Conservation (phyloP, 2,329 filamentous ascomycete species). For the Xylariaceae sp. region DNA sequence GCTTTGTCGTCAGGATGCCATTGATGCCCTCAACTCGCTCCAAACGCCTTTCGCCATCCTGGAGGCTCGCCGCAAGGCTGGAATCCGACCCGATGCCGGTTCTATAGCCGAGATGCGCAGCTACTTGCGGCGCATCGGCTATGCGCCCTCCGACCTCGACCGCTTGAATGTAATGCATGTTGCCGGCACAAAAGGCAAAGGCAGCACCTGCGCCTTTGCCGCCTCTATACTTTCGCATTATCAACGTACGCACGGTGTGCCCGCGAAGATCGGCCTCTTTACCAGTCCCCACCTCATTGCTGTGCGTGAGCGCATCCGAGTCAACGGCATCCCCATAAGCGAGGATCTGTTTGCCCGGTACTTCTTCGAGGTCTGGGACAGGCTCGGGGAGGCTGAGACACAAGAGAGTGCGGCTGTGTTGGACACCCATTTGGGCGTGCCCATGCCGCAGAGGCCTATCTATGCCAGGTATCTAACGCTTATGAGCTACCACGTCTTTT, state of each 20-base stretch:
- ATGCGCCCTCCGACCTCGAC: conserved; percentile 56
- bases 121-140: conserved; percentile 74
- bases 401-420: conserved; percentile 14
- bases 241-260: conserved; percentile 29
- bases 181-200: conserved; percentile 74
- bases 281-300: conserved; percentile 66
- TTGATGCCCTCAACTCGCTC: conserved; percentile 80
- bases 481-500: conserved; percentile 63
- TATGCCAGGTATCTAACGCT: conserved; percentile 62
- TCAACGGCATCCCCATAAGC: conserved; percentile 54
- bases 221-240: conserved; percentile 57
- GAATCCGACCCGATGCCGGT: conserved; percentile 63
- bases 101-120: conserved; percentile 74
- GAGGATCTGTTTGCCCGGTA: conserved; percentile 58
- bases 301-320: conserved; percentile 63
- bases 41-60: conserved; percentile 84
- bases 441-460: conserved; percentile 42
- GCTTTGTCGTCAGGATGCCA: conserved; percentile 62
- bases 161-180: conserved; percentile 66
- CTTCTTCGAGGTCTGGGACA: conserved; percentile 66
- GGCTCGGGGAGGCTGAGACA: conserved; percentile 35
- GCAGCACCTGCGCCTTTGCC: conserved; percentile 66
- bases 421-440: conserved; percentile 14
- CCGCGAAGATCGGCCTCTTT: conserved; percentile 56
- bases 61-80: conserved; percentile 71